Conservation (phyloP, 331 rosid species). For the Spiraea crenata region DNA sequence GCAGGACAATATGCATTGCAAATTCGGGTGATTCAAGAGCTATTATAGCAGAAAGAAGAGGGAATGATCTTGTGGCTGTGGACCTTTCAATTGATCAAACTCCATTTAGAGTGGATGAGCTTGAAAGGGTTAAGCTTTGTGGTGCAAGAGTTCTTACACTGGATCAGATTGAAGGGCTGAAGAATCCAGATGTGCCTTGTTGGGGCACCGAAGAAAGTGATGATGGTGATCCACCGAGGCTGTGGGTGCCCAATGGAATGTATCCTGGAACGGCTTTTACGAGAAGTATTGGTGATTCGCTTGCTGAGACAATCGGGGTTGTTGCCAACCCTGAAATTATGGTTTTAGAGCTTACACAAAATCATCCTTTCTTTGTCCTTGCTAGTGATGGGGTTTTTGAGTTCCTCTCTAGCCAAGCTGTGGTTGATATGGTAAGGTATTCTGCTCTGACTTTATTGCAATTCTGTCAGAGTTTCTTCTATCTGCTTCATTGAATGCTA, state of each 20-base stretch:
- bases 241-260: constrained; percentile 98
- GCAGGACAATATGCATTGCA: constrained; percentile 71
- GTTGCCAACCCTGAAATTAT: constrained; percentile 95
- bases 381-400: constrained; percentile 99
- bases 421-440: constrained; percentile 80
- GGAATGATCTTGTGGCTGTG: constrained; percentile 71
- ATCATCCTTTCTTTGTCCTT: constrained; percentile 85
- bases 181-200: constrained; percentile 88
- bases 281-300: constrained; percentile 89
- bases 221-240: constrained; percentile 96
- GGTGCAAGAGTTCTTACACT: constrained; percentile 95
- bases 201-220: constrained; percentile 95
- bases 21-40: constrained; percentile 99
- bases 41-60: constrained; percentile 77
- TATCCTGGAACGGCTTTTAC: constrained; percentile 98
- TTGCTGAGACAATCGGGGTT: constrained; percentile 93
- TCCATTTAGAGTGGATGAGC: constrained; percentile 81
- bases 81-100: constrained; percentile 96
- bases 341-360: constrained; percentile 73
- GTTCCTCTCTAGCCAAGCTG: constrained; percentile 92
- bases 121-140: constrained; percentile 81
- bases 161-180: constrained; percentile 98
- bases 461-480: constrained; percentile 1
- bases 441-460: constrained; percentile 29
- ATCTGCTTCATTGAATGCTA: background rate